A percentile compares a stretch with the other conserved stretches of the same genome.
These are phyloP conservation scores for Flaveria bidentis DNA, from an alignment of 129 eudicot genomes.

Conservation along the genomic window DNA sequence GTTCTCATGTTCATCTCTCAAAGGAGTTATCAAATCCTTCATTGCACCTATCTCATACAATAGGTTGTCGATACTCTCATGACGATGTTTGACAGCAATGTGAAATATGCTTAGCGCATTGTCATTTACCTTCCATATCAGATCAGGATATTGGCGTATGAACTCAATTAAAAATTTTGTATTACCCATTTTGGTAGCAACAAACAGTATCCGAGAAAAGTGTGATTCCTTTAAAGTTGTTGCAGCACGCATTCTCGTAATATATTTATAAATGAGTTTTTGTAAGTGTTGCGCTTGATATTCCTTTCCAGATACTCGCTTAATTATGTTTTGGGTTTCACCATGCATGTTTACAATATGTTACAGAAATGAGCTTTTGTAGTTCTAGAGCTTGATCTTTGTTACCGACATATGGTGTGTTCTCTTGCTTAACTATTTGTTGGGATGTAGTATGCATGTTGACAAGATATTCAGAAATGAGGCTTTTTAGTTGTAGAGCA, in stretches of 20 bases:
- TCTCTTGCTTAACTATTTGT: not conserved
- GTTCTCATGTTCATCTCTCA: not conserved
- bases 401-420: not conserved
- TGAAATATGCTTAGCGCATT: not conserved
- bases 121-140: slow-evolving; percentile 14
- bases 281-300: not conserved
- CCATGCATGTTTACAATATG: not conserved
- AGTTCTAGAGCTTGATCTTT: slow-evolving; percentile 15
- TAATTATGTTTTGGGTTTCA: not conserved
- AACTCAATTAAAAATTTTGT: slow-evolving; percentile 4
- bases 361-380: slow-evolving; percentile 22
- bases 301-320: slow-evolving; percentile 4
- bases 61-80: slow-evolving; percentile 6
- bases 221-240: not conserved
- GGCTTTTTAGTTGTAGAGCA: not conserved
- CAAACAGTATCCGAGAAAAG: not conserved
- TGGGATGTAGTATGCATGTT: not conserved
- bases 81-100: slow-evolving; percentile 12
- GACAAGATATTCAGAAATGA: slow-evolving; percentile 13
- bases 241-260: not conserved
- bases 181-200: slow-evolving; percentile 9
- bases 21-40: slow-evolving; percentile 12
- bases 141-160: not conserved
- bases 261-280: not conserved
- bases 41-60: slow-evolving; percentile 20